Base-by-base conservation (phyloP, 202 grass and related monocot genomes). In the Musa balbisiana region DNA sequence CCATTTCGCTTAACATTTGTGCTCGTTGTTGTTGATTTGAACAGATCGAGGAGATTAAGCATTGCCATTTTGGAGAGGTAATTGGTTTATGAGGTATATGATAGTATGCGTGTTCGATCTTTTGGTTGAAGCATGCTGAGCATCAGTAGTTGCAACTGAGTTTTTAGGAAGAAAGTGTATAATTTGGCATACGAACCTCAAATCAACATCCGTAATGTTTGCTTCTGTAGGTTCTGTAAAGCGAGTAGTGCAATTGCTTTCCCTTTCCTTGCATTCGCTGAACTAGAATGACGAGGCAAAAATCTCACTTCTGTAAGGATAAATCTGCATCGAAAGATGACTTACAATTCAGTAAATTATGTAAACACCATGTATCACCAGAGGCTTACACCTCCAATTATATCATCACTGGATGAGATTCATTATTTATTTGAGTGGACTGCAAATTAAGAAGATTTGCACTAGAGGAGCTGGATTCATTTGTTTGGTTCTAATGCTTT, bases 21-120 rank as follows among this genome's bases (percentile, higher is more conserved):
- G 2, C 0, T 49, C 73, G 67, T 11, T 76, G 59, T 51, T 51
- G 17, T 70, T 51, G 65, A 51, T 74, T 69, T 25, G 3, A 78
- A 75, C 74, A 91, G 88, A 75, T 90, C 72, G 81, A 73, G 60
- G 91, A 94, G 72, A 85, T 94, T 73, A 87, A 85, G 80, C 62
- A 84, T 52, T 89, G 78, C 64, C 88, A 83, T 67, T 91, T 93
- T 6, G 82, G 84, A 27, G 90, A 93, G 91, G 94, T 98, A 89
- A 51, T 75, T 11, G 62, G 9, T 66, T 65, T 43, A 11, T 58
- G 43, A 51, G 33, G 22, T 51, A 15, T 59, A 51, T 52, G 43
- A 8, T 11, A n/a, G 2, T 62, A 74, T 16, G 24, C 53, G 21
- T 79, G n/a, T 72, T 53, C 51, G 1, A 71, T 51, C 17, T 15